Evolutionary conservation across 2,329 filamentous ascomycete species (phyloP).

Genomic region (Colletotrichum scovillei): DNA sequence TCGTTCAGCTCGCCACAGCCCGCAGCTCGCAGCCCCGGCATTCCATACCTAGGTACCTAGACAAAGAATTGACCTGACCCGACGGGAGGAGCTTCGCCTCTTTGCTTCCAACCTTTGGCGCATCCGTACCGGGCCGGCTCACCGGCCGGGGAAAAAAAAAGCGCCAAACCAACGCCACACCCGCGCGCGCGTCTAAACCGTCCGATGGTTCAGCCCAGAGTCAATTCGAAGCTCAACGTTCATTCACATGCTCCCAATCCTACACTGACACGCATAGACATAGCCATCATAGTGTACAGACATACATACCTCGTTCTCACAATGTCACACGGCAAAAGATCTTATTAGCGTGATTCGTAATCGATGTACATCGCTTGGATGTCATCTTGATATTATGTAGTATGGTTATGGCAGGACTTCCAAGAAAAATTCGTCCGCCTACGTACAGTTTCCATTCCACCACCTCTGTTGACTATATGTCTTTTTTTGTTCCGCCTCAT

Average conservation of each 20-base stretch:
- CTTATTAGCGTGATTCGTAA: neutral
- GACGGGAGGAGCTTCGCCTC: neutral
- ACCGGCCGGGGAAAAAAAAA: conserved; percentile 3
- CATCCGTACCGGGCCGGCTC: neutral
- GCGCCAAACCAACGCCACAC: conserved; percentile 3
- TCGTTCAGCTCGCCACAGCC: neutral
- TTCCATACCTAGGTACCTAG: neutral
- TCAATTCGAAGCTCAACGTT: neutral
- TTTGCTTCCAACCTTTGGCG: neutral
- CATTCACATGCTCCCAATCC: neutral
- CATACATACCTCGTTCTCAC: neutral
- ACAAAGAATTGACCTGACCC: too few species aligned
- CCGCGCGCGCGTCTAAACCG: conserved; percentile 9
- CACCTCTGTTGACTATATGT: conserved; percentile 5
- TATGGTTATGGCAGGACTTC: conserved; percentile 9
- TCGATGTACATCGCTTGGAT: conserved; percentile 21
- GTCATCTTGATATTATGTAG: conserved; percentile 29
- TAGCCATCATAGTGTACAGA: neutral
- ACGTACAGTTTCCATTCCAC: conserved; percentile 9
- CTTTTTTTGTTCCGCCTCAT: conserved; percentile 23
- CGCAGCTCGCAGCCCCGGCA: neutral
- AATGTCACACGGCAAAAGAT: neutral
- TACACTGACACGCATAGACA: neutral
- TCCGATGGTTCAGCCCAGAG: neutral
- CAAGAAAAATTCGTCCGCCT: conserved; percentile 7